A percentile compares a stretch with the other conserved stretches of the same genome.
Evolutionary conservation across 106 monocot genomes (phyloP).

Genomic region (Xerophyta viscosa): DNA sequence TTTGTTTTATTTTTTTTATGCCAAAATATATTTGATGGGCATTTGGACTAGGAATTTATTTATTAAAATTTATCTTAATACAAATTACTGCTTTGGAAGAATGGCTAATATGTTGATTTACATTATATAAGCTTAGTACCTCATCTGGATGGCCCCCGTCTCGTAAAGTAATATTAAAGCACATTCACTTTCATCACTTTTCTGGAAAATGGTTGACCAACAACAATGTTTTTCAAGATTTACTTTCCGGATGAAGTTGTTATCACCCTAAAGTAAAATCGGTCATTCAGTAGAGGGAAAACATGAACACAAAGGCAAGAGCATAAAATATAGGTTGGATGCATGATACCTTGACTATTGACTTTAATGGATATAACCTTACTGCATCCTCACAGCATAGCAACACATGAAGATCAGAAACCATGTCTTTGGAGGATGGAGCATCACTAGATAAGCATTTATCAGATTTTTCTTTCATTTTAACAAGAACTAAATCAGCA

Average conservation of each 20-base stretch:
- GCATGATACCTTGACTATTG: conserved; percentile 50
- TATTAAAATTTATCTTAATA: too few relatives aligned
- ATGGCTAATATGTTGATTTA: too few relatives aligned
- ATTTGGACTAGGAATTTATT: too few relatives aligned
- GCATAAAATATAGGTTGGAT: not conserved
- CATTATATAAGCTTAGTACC: conserved; percentile 24
- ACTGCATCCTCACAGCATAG: conserved; percentile 65
- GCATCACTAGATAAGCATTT: conserved; percentile 8
- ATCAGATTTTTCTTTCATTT: conserved; percentile 19
- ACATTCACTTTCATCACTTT: conserved; percentile 32
- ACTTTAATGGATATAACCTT: conserved; percentile 46
- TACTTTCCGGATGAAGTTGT: conserved; percentile 30
- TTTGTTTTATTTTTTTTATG: too few relatives aligned
- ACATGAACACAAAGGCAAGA: not conserved
- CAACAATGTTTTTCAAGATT: conserved; percentile 57
- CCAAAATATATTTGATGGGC: too few relatives aligned
- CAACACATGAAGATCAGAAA: conserved; percentile 48
- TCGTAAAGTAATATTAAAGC: conserved; percentile 76
- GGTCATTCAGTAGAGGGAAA: too few relatives aligned
- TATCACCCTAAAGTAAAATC: conserved; percentile 38
- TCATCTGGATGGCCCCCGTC: conserved; percentile 74
- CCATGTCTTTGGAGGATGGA: conserved; percentile 11
- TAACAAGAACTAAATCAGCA: conserved; percentile 17
- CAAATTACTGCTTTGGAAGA: too few relatives aligned
- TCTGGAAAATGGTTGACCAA: conserved; percentile 65